Conservation (phyloP, 176 grass and related monocot species). For the Oryza longistaminata region DNA sequence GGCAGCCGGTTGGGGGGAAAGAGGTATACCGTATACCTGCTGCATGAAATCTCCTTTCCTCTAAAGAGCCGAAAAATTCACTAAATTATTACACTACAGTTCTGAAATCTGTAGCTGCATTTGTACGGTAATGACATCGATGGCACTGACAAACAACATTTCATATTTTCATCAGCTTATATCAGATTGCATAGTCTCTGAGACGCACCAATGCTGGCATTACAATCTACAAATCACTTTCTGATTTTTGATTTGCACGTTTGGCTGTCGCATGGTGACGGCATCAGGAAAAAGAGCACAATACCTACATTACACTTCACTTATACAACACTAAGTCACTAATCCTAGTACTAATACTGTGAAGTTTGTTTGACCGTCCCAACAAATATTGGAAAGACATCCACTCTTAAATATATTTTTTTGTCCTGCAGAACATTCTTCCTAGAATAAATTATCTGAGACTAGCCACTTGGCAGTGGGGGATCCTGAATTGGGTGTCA, state of each 20-base stretch:
- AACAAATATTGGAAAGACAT: background rate
- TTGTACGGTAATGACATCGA: background rate
- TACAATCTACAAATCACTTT: background rate
- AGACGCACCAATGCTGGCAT: background rate
- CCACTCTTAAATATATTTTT: background rate
- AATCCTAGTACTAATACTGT: slow-evolving; percentile 19
- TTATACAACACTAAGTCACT: background rate
- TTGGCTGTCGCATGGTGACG: background rate
- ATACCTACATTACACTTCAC: background rate
- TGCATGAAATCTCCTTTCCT: background rate
- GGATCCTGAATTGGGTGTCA: slow-evolving; percentile 2
- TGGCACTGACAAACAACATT: background rate
- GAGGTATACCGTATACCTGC: background rate
- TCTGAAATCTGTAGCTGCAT: background rate
- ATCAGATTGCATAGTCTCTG: too few relatives aligned
- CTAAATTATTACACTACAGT: background rate
- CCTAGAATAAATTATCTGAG: background rate
- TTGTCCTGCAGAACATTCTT: background rate
- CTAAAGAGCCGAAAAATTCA: background rate
- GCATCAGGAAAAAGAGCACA: background rate
- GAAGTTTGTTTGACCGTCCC: slow-evolving; percentile 21
- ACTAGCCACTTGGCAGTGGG: background rate
- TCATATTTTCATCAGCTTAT: background rate
- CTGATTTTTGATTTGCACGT: background rate
- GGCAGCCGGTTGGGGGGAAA: background rate